phyloP scores from a whole-genome alignment of 2,329 filamentous ascomycete species.

The Chalara sp. region DNA sequence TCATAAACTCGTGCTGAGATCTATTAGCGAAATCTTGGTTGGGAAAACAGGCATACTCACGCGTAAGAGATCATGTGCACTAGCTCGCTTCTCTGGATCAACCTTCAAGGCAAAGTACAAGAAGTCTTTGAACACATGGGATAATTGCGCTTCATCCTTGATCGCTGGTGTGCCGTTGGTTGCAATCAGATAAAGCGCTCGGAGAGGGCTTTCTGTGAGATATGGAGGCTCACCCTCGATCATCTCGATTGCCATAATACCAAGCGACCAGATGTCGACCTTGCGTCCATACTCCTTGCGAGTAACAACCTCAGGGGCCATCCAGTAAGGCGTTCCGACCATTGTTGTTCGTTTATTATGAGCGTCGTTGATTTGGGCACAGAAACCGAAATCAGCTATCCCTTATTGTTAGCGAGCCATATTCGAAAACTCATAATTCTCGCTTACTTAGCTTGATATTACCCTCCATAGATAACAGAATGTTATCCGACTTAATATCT shows the following conservation, averaged over 20 bases:
- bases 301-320: conserved; percentile 97
- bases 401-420: conserved; percentile 24
- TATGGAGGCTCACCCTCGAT: conserved; percentile 98
- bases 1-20: conserved; percentile 73
- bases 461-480: conserved; percentile 85
- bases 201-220: conserved; percentile 86
- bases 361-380: conserved; percentile 93
- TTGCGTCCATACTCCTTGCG: conserved; percentile 97
- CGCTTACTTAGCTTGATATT: conserved; percentile 93
- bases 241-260: conserved; percentile 99
- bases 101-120: conserved; percentile 90
- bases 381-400: conserved; percentile 94
- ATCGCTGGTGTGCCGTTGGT: conserved; percentile 93
- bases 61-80: conserved; percentile 85
- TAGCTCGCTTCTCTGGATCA: conserved; percentile 93
- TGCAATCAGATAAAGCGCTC: conserved; percentile 91
- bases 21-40: conserved; percentile 12
- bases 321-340: conserved; percentile 99
- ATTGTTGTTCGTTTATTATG: conserved; percentile 98
- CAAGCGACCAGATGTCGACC: conserved; percentile 96
- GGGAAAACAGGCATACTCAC: conserved; percentile 48
- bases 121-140: conserved; percentile 82
- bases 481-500: conserved; percentile 99
- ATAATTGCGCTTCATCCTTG: conserved; percentile 83
- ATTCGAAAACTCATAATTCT: neutral